Evolutionary conservation across 768 basidiomycete species (phyloP).

Genomic region (Scleroderma citrinum): DNA sequence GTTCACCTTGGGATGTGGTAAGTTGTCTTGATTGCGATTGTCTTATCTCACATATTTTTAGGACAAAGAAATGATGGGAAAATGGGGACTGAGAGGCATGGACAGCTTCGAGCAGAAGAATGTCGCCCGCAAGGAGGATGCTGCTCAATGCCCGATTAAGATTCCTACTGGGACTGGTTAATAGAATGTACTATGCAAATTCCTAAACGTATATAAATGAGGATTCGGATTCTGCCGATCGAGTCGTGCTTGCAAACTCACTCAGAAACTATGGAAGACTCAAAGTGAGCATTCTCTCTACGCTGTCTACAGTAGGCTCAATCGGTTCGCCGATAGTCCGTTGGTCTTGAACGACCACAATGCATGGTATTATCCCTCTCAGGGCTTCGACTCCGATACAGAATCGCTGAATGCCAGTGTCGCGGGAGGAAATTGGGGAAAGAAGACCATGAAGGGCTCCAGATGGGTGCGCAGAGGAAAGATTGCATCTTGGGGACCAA

Average conservation of each 20-base stretch:
- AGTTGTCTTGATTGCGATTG: slow-evolving; percentile 9
- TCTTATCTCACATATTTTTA: slow-evolving; percentile 19
- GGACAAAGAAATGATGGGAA: slow-evolving; percentile 90
- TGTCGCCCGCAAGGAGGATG: slow-evolving; percentile 50
- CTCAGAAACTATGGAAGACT: slow-evolving; percentile 20
- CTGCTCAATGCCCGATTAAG: slow-evolving; percentile 13
- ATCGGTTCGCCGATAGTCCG: slow-evolving; percentile 21
- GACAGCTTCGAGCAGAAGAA: slow-evolving; percentile 74
- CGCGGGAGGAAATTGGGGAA: slow-evolving; percentile 76
- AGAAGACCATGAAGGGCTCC: slow-evolving; percentile 67
- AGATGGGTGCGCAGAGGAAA: slow-evolving; percentile 82
- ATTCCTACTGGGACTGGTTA: too few species aligned
- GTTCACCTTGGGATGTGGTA: slow-evolving; percentile 92
- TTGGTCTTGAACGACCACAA: slow-evolving; percentile 65
- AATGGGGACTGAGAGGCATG: slow-evolving; percentile 94
- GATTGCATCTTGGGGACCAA: slow-evolving; percentile 78
- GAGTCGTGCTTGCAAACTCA: not conserved
- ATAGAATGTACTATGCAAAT: too few species aligned
- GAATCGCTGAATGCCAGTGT: slow-evolving; percentile 44
- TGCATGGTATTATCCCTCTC: slow-evolving; percentile 81
- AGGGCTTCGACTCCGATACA: slow-evolving; percentile 63
- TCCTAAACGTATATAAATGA: too few species aligned
- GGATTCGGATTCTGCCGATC: too few species aligned
- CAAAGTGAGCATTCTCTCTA: slow-evolving; percentile 17
- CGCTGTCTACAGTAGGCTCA: not conserved